Evolutionary conservation across 495 filamentous ascomycete species (phyloP).

Genomic region (Xylaria intraflava): DNA sequence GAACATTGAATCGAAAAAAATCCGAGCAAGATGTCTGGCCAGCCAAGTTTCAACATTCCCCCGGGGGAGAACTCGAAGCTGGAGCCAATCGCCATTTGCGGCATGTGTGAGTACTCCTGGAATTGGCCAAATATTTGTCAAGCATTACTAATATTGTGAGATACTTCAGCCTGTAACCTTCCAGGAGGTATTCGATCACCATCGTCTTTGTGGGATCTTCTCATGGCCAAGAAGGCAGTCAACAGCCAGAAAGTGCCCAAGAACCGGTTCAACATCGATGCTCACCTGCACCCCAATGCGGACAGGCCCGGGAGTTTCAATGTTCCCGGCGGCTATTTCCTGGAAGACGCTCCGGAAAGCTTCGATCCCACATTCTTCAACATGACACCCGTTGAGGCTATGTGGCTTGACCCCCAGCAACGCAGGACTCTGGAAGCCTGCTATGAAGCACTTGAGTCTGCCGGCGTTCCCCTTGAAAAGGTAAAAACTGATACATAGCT

Average conservation of each 20-base stretch:
- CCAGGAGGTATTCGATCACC: slow-evolving; percentile 8
- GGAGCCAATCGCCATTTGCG: slow-evolving; percentile 39
- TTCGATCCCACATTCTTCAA: slow-evolving; percentile 41
- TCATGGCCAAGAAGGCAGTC: slow-evolving; percentile 5
- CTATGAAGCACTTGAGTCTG: slow-evolving; percentile 36
- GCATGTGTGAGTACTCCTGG: slow-evolving; percentile 33
- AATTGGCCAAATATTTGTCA: not conserved
- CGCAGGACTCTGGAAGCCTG: slow-evolving; percentile 34
- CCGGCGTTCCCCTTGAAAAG: slow-evolving; percentile 36
- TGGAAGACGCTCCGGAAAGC: slow-evolving; percentile 25
- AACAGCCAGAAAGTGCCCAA: slow-evolving; percentile 8
- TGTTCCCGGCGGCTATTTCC: slow-evolving; percentile 30
- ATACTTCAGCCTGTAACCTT: slow-evolving; percentile 4
- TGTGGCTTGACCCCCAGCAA: slow-evolving; percentile 30
- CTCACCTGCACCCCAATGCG: slow-evolving; percentile 4
- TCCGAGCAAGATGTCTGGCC: no score
- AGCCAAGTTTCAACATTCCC: no score
- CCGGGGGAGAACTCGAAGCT: no score
- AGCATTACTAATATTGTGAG: not conserved
- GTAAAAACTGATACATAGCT: no score
- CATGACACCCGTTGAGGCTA: slow-evolving; percentile 27
- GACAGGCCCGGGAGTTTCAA: slow-evolving; percentile 7
- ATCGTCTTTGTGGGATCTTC: slow-evolving; percentile 47
- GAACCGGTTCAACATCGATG: slow-evolving; percentile 13
- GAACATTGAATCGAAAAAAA: no score